Evolutionary conservation across 1,139 yeast genomes (phyloP).

Genomic region (Hanseniaspora gamundiae): DNA sequence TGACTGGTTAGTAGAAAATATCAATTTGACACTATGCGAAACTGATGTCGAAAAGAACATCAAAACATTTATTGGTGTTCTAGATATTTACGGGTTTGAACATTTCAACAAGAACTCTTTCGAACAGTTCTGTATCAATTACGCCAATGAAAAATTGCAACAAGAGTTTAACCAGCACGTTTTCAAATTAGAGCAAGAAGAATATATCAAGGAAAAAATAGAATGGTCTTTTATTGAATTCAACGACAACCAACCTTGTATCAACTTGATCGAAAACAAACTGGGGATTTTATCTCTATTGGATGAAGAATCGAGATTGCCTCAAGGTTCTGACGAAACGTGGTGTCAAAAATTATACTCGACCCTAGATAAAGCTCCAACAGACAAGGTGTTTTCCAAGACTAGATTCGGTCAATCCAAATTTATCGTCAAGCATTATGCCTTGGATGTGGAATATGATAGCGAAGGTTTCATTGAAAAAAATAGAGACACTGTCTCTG

Average conservation of each 20-base stretch:
- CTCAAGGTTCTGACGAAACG: conserved; percentile 86
- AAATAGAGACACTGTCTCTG: conserved; percentile 95
- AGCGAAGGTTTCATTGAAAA: conserved; percentile 93
- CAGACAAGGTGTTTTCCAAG: conserved; percentile 71
- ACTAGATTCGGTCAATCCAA: conserved; percentile 92
- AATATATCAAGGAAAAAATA: conserved; percentile 80
- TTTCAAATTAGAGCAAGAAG: conserved; percentile 93
- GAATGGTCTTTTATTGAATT: conserved; percentile 97
- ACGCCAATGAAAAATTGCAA: conserved; percentile 93
- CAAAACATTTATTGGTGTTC: conserved; percentile 80
- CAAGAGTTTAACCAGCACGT: conserved; percentile 98
- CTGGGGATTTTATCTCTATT: conserved; percentile 77
- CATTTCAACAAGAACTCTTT: conserved; percentile 90
- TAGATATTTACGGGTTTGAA: conserved; percentile 96
- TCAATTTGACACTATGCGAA: conserved; percentile 72
- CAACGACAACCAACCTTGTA: conserved; percentile 95
- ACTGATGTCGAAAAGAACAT: conserved; percentile 49
- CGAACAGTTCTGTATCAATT: conserved; percentile 95
- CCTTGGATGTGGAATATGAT: conserved; percentile 86
- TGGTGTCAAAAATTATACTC: conserved; percentile 89
- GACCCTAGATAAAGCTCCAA: conserved; percentile 69
- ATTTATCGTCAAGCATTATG: conserved; percentile 86
- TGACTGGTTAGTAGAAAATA: conserved; percentile 86
- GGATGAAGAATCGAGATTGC: conserved; percentile 92
- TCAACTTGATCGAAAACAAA: conserved; percentile 80